Base-by-base conservation (phyloP, 129 eudicot species). In the Silybum marianum region DNA sequence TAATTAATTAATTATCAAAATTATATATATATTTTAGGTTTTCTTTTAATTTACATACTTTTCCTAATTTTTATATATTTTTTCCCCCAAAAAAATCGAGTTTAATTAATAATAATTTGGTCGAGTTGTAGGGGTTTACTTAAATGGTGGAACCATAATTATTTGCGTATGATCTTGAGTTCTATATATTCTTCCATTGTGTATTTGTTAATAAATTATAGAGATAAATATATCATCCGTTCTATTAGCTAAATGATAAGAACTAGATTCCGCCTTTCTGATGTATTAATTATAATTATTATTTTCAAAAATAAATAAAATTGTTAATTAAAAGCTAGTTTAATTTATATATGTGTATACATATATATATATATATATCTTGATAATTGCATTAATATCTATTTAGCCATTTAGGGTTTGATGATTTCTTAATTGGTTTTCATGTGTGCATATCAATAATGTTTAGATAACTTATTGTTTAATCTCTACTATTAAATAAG, bases 1-100 rank as follows among this genome's bases (percentile, higher is more conserved):
- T 83, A 28, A 68, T 12, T 75, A 70, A 76, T 23, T 76, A 82
- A 3, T 16, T 18, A 79, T 39, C 18, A 36, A 81, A 63, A 28
- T 68, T 32, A 63, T 19, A 9, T 2, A 51, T 13, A 63, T 19
- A 9, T 2, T 12, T 3, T 32, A 32, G 36, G 2, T 32, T 32
- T 32, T 32, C 36, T 16, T n/a, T 58, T 58, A n/a, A 2, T 74
- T 62, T 67, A 81, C 63, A 68, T 74, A 66, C 48, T 42, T 67
- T 46, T 68, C 71, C 23, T 30, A 23, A 40, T 30, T 48, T 81
- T 65, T 46, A 14, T 77, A 36, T 16, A 9, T 76, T 3, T 32
- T 1, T 32, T 32, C 3, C 6, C 6, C 36, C 30, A 0, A 23
- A 23, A 12, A 48, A 21, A 21, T 78, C 62, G 54, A 80, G 83